Evolutionary conservation across 1,139 yeast species (phyloP).

Genomic region (Spathaspora jeffriesii): DNA sequence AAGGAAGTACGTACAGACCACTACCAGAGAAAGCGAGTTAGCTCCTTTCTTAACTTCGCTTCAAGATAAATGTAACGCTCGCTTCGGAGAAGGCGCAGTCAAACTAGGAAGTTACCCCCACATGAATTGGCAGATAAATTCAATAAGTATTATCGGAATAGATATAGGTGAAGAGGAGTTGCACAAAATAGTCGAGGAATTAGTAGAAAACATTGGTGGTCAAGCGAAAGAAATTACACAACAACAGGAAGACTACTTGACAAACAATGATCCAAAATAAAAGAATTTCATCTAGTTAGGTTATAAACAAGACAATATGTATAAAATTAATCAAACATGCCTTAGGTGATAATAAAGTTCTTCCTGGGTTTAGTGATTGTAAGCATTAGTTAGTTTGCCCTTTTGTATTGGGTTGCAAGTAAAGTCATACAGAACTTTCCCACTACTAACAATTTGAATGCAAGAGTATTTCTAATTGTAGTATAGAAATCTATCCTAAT

Average conservation of each 20-base stretch:
- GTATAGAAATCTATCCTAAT: no score
- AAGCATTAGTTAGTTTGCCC: no score
- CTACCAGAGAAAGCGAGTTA: slow-evolving; percentile 60
- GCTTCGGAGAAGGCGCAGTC: slow-evolving; percentile 37
- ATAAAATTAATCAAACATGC: no score
- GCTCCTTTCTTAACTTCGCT: slow-evolving; percentile 61
- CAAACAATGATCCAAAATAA: slow-evolving; percentile 5
- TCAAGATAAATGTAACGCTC: slow-evolving; percentile 45
- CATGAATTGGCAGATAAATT: slow-evolving; percentile 58
- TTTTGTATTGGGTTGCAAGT: no score
- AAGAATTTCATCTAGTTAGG: no score
- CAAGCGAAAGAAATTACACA: slow-evolving; percentile 56
- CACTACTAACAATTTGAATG: no score
- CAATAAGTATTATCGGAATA: slow-evolving; percentile 73
- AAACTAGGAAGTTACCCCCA: slow-evolving; percentile 90
- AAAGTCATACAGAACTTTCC: no score
- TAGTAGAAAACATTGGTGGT: slow-evolving; percentile 42
- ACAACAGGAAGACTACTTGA: slow-evolving; percentile 48
- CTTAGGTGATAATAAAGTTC: no score
- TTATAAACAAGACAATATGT: no score
- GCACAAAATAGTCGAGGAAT: slow-evolving; percentile 44
- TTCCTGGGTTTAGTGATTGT: no score
- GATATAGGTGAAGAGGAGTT: slow-evolving; percentile 33
- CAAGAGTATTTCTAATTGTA: no score
- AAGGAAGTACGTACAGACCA: slow-evolving; percentile 65